These are phyloP conservation scores for Calonectria montana DNA, from an alignment of 2,329 filamentous ascomycete genomes.

Conservation along the genomic window DNA sequence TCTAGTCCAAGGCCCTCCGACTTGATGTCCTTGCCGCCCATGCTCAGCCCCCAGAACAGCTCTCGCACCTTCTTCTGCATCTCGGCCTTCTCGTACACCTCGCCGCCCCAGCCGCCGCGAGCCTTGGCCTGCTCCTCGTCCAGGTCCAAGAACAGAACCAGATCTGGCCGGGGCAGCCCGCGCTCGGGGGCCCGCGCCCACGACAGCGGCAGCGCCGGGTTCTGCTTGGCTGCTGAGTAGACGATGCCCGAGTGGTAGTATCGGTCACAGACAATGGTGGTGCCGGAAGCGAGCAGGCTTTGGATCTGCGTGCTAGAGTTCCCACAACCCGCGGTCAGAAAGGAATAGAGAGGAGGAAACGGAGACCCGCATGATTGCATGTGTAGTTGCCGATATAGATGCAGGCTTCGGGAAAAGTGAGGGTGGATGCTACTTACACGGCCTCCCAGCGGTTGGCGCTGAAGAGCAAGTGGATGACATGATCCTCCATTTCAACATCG, in stretches of 20 bases:
- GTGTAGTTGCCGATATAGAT: not conserved
- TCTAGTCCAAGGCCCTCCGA: conserved; percentile 34
- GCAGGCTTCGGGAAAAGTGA: not conserved
- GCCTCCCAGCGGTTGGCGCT: conserved; percentile 92
- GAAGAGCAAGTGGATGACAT: conserved; percentile 90
- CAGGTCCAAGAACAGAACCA: conserved; percentile 89
- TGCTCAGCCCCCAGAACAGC: conserved; percentile 72
- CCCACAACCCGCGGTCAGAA: not conserved
- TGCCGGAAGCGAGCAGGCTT: conserved; percentile 70
- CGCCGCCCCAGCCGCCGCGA: conserved; percentile 88
- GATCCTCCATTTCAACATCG: conserved; percentile 80
- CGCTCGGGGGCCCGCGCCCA: conserved; percentile 91
- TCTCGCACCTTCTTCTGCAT: conserved; percentile 85
- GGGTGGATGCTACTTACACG: conserved; percentile 53
- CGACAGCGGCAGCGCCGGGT: conserved; percentile 73
- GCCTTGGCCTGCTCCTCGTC: conserved; percentile 76
- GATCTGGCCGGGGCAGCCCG: conserved; percentile 87
- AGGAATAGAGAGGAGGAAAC: not conserved
- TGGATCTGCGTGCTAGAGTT: conserved; percentile 61
- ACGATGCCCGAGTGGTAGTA: conserved; percentile 97
- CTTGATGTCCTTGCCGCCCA: conserved; percentile 55
- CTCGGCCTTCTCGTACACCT: conserved; percentile 86
- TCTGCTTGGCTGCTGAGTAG: conserved; percentile 89
- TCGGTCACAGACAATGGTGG: conserved; percentile 85
- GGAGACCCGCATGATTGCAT: not conserved